Evolutionary conservation across 2,329 filamentous ascomycete genomes (phyloP).

Genomic region (Acephala macrosclerotiorum): DNA sequence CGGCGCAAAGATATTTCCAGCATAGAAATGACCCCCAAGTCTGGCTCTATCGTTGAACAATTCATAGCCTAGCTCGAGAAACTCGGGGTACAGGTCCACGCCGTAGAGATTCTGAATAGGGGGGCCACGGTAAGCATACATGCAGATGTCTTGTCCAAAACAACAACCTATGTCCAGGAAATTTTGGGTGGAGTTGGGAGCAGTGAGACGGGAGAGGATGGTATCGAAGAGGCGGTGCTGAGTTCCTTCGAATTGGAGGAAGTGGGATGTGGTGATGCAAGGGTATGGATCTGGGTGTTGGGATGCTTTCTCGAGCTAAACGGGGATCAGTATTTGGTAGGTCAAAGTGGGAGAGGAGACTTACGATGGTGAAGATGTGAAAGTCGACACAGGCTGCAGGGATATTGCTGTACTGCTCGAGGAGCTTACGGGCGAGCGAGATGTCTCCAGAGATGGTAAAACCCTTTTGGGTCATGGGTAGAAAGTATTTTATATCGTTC

Average conservation of each 20-base stretch:
- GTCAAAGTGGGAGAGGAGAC: background rate
- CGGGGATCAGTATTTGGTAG: background rate
- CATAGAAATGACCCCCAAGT: constrained; percentile 43
- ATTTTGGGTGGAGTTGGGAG: background rate
- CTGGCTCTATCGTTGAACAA: constrained; percentile 46
- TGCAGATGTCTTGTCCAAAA: constrained; percentile 48
- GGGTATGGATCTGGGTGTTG: background rate
- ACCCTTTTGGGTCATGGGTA: no score
- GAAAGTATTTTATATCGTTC: no score
- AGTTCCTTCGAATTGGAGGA: background rate
- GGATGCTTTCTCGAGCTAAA: background rate
- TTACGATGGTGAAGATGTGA: background rate
- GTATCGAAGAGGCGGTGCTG: background rate
- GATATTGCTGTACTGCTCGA: background rate
- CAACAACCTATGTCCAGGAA: constrained; percentile 42
- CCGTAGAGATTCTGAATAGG: constrained; percentile 42
- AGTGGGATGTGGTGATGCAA: background rate
- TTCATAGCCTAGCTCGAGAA: constrained; percentile 46
- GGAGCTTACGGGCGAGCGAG: background rate
- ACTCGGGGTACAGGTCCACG: constrained; percentile 43
- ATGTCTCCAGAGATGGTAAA: background rate
- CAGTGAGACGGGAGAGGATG: background rate
- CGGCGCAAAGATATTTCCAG: constrained; percentile 41
- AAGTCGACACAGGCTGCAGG: background rate
- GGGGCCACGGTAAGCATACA: constrained; percentile 45